Evolutionary conservation across 192 early-diverging fungal genomes (phyloP), one percentile per base, ranked within the genome.

Genomic region (Backusella tuberculispora): DNA sequence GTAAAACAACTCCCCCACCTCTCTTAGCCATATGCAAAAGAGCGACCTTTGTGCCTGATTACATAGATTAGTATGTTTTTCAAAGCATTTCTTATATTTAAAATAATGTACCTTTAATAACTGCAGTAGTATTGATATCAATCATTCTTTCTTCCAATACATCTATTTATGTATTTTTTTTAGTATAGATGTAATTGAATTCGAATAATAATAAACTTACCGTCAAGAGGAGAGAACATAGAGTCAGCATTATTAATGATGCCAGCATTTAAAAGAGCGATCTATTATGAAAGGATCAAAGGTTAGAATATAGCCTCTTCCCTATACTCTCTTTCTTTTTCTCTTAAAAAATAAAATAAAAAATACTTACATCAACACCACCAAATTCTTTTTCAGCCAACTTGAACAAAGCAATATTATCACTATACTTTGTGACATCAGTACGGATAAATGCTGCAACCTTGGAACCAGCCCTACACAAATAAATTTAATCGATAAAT

Each of bases 361-460:
- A 24, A 66, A 0, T 13, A 15, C 75, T 67, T 73, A 80, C 79
- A 73, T 80, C 74, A 14, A 80, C 79, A 24, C 74, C 74, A 63
- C 79, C 79, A 76, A 80, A 80, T 37, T 76, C 74, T 4, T 60
- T 66, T 64, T 73, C 79, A 38, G 79, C 75, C 6, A 76, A 13
- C 34, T 72, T 34, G 42, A 80, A 80, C 8, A 80, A 66, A 19
- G 38, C 71, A 19, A 75, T 73, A 44, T 73, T 76, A 43, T 80
- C 74, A 7, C 29, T 47, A 45, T 74, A 80, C 7, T 72, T 68
- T 26, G 79, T 80, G 24, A 80, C 79, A 69, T 80, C 79, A 19
- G 74, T 66, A 15, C 65, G 74, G 2, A 73, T 37, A 17, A 53
- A 80, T 9, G 45, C 72, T 26, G 76, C 76, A n/a, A 78, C 48